phyloP scores from a whole-genome alignment of 352 stramenopile genomes.

The Globisporangium megalacanthum region DNA sequence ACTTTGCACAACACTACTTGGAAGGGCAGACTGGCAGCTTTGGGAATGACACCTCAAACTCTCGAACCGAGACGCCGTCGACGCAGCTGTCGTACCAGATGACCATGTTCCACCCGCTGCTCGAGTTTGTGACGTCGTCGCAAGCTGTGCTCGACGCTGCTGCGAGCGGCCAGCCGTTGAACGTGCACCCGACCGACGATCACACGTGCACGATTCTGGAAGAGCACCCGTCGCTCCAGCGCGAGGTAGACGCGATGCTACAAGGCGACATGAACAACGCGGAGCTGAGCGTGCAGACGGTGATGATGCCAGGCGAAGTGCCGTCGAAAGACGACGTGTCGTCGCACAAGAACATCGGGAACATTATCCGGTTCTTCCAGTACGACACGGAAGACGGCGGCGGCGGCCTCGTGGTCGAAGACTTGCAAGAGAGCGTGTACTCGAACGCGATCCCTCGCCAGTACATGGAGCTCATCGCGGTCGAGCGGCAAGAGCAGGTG shows the following conservation, averaged over 20 bases:
- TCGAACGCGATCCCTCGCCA: slow-evolving; percentile 78
- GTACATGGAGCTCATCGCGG: slow-evolving; percentile 72
- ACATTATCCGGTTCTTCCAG: slow-evolving; percentile 87
- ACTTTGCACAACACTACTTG: slow-evolving; percentile 25
- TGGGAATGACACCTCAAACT: slow-evolving; percentile 28
- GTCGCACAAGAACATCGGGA: slow-evolving; percentile 84
- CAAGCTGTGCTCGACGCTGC: slow-evolving; percentile 80
- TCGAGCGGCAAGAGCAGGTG: slow-evolving; percentile 71
- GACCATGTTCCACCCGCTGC: slow-evolving; percentile 81
- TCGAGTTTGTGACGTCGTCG: slow-evolving; percentile 85
- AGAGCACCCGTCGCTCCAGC: slow-evolving; percentile 56
- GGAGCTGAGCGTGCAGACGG: slow-evolving; percentile 79
- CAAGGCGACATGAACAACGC: slow-evolving; percentile 71
- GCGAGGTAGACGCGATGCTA: slow-evolving; percentile 64
- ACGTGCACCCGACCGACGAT: slow-evolving; percentile 73
- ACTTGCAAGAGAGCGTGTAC: slow-evolving; percentile 75
- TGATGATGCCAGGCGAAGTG: slow-evolving; percentile 83
- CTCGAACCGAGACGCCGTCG: slow-evolving; percentile 29
- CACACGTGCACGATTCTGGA: slow-evolving; percentile 72
- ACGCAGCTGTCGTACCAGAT: slow-evolving; percentile 71
- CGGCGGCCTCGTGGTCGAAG: slow-evolving; percentile 77
- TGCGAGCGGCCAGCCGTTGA: slow-evolving; percentile 69
- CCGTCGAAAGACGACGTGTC: slow-evolving; percentile 62
- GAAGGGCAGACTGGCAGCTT: slow-evolving; percentile 29
- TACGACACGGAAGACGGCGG: slow-evolving; percentile 81